Percentiles rank a stretch among this genome's conserved stretches.
Conservation (phyloP, 805 yeast species). For the Saturnispora besseyi region DNA sequence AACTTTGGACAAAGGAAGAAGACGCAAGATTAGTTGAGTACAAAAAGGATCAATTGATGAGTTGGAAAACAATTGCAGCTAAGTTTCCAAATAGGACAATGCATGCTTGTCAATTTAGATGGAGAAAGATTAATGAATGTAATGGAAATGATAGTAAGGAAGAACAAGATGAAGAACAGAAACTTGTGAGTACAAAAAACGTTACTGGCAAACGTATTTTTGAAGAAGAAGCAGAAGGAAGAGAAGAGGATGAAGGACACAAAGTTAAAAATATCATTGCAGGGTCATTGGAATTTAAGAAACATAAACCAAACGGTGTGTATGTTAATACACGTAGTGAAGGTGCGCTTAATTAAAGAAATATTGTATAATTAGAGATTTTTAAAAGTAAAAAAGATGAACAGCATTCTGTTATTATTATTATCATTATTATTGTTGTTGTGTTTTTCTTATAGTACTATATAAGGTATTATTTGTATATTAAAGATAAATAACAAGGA, state of each 20-base stretch:
- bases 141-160: neutral
- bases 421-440: too few species aligned
- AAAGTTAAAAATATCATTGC: neutral
- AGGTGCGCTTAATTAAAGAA: too few species aligned
- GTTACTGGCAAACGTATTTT: too few species aligned
- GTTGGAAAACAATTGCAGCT: slow-evolving; percentile 13
- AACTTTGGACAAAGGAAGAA: slow-evolving; percentile 13
- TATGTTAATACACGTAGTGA: too few species aligned
- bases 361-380: too few species aligned
- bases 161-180: neutral
- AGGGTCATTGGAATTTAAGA: neutral
- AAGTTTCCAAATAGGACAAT: slow-evolving; percentile 12
- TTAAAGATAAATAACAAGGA: too few species aligned
- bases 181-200: too few species aligned
- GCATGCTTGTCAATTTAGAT: slow-evolving; percentile 16
- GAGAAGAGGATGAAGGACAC: neutral
- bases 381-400: too few species aligned
- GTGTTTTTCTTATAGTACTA: too few species aligned
- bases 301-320: neutral
- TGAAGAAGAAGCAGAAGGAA: neutral
- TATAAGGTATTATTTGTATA: too few species aligned
- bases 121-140: slow-evolving; percentile 10
- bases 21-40: slow-evolving; percentile 9
- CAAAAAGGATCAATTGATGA: slow-evolving; percentile 5
- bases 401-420: too few species aligned